Base-by-base conservation (phyloP, 1,284 basidiomycete species). In the Tausonia pullulans region DNA sequence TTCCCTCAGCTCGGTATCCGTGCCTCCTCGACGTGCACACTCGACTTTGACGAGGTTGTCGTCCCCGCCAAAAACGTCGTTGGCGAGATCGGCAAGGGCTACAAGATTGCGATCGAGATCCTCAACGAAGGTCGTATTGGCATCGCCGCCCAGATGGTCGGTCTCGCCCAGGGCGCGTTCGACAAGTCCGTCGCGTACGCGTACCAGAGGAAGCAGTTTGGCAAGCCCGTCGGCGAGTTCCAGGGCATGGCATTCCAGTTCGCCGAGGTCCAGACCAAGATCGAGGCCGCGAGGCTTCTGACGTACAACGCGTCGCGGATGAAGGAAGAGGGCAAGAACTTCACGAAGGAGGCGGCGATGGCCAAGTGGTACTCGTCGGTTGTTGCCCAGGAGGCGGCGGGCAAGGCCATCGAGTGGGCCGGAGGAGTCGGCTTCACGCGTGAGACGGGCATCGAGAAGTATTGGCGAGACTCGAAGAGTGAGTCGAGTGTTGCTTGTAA, bases 91-190 rank as follows among this genome's bases (percentile, higher is more conserved):
- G 96, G 95, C 64, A 86, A 89, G 75, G 95, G 95, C 0, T 98
- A 98, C 82, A 98, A 98, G 84, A 87, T 92, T 73, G 95, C 95
- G 61, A 99, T 99, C 69, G 90, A 98, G 78, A 97, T 97, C 69
- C 78, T 98, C 67, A 98, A 98, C 76, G 95, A 98, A 78, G 94
- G 90, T 56, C 88, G 95, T 66, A 96, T 98, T 69, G 96, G 95
- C 58, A 98, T 98, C 69, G 96, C 94, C 40, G 94, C 91, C 2
- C 90, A 94, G 75, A 93, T 94, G 90, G 81, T 98, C 68, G 96
- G 96, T 53, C 85, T 98, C 46, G 96, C 96, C 2, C 93, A 98
- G 74, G 95, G 95, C 48, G 94, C 93, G 4, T 98, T 97, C 72
- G 86, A 94, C 75, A 90, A 93, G 75, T 82, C 89, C 2, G 87